Evolutionary conservation across 306 rosid species (phyloP).

Genomic region (Acacia acuminata): DNA sequence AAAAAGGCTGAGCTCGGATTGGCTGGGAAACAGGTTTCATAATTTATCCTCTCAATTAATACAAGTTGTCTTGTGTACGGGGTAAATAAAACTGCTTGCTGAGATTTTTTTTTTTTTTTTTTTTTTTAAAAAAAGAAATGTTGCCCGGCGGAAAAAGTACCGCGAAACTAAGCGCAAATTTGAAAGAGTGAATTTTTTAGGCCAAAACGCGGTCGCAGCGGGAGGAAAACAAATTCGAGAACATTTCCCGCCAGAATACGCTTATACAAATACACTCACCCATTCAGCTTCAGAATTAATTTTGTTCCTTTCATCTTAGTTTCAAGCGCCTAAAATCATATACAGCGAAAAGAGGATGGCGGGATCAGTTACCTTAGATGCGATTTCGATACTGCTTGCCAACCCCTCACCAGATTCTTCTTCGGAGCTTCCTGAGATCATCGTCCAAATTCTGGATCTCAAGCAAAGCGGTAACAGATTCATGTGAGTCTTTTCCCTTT

Average conservation of each 20-base stretch:
- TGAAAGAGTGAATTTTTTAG: neutral
- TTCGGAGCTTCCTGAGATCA: constrained; percentile 58
- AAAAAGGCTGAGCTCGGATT: too few relatives aligned
- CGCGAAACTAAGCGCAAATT: constrained; percentile 14
- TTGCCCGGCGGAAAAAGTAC: neutral
- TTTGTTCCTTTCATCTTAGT: neutral
- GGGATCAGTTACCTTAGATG: constrained; percentile 46
- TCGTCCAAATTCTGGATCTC: constrained; percentile 83
- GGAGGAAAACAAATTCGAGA: neutral
- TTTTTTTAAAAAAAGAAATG: neutral
- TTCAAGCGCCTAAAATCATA: neutral
- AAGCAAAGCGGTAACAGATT: constrained; percentile 57
- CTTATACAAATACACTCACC: constrained; percentile 25
- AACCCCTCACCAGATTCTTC: constrained; percentile 65
- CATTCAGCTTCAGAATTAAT: neutral
- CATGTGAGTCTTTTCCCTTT: constrained; percentile 43
- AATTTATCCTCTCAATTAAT: neutral
- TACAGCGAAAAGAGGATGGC: constrained; percentile 45
- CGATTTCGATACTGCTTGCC: constrained; percentile 55
- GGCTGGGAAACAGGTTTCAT: too few relatives aligned
- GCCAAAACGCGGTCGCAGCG: constrained; percentile 22
- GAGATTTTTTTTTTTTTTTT: too few relatives aligned
- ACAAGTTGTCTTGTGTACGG: neutral
- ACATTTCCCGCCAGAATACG: constrained; percentile 32
- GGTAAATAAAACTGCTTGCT: too few relatives aligned